Percentiles rank a stretch among this genome's conserved stretches.
phyloP scores from a whole-genome alignment of 768 basidiomycete genomes.

The Lactifluus echinatus region DNA sequence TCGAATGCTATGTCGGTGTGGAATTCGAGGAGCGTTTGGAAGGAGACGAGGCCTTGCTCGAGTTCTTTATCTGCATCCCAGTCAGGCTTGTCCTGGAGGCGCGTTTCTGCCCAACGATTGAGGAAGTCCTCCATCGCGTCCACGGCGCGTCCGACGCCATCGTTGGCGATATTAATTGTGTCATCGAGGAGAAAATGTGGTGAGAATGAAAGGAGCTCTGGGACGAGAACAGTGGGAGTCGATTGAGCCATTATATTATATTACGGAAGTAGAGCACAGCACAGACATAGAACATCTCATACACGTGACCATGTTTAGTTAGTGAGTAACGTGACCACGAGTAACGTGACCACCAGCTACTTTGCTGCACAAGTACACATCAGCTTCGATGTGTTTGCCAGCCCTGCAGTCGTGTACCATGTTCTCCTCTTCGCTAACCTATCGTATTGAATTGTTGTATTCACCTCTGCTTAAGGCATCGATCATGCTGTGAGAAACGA shows the following conservation, averaged over 20 bases:
- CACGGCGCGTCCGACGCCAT: conserved; percentile 68
- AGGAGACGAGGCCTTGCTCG: conserved; percentile 73
- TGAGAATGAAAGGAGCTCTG: conserved; percentile 74
- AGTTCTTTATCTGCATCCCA: conserved; percentile 62
- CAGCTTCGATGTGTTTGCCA: too few species aligned
- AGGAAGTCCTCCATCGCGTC: conserved; percentile 76
- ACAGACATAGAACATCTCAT: too few species aligned
- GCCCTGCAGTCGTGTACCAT: too few species aligned
- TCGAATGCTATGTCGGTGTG: conserved; percentile 90
- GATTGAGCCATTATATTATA: conserved; percentile 1
- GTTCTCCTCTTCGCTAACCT: too few species aligned
- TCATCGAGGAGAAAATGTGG: conserved; percentile 82
- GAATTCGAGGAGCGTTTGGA: conserved; percentile 81
- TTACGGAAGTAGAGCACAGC: too few species aligned
- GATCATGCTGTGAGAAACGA: too few species aligned
- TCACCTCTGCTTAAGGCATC: too few species aligned
- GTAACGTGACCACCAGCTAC: too few species aligned
- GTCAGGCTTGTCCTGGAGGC: conserved; percentile 39
- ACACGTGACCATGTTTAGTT: too few species aligned
- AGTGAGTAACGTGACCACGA: too few species aligned
- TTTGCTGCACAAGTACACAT: too few species aligned
- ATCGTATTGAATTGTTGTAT: too few species aligned
- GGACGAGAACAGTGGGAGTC: conserved; percentile 43
- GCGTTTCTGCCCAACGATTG: conserved; percentile 62
- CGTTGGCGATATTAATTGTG: conserved; percentile 74